Base-by-base conservation (phyloP, 169 alveolate species). In the Cryptosporidium tyzzeri region DNA sequence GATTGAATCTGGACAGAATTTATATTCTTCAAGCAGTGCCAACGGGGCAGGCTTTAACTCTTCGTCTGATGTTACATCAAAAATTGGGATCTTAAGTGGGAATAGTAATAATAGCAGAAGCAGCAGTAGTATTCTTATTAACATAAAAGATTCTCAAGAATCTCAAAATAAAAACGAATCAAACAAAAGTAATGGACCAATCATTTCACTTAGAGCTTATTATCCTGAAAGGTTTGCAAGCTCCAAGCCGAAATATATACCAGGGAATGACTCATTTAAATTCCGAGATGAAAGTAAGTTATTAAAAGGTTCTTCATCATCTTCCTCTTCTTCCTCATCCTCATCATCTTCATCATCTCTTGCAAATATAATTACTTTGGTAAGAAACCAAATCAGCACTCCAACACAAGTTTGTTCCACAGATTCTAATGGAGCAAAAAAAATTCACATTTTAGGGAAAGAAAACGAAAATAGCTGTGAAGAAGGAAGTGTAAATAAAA, bases 311-410 rank as follows among this genome's bases (percentile, higher is more conserved):
- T 26, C 16, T 21, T 26, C 69, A 59, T 14, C 39, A 3, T 58
- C 65, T 55, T 23, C 65, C 31, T 18, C 23, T 23, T 33, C 71
- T 7, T 35, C 53, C 9, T n/a, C 23, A 7, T 33, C 71, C 1
- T 33, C 53, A 12, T 65, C 71, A 6, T 29, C 45, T 6, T 71
- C 67, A 45, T 23, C 86, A 21, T 74, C 86, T 12, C 68, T 74
- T 12, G 71, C 86, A 74, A 74, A 59, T 18, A 74, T 74, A 37
- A 74, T 74, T 35, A 39, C 86, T 23, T 33, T 74, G 50, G 86
- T 74, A n/a, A 74, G 71, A 18, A 74, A 58, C 58, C 86, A 74
- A 41, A 59, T 74, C n/a, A 21, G 9, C 21, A 18, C 37, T 68
- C 37, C 53, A 31, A 31, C 41, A 3, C 71, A 26, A 7, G 23